Conservation (phyloP, 2,329 filamentous ascomycete species). For the Fusarium newnesense region DNA sequence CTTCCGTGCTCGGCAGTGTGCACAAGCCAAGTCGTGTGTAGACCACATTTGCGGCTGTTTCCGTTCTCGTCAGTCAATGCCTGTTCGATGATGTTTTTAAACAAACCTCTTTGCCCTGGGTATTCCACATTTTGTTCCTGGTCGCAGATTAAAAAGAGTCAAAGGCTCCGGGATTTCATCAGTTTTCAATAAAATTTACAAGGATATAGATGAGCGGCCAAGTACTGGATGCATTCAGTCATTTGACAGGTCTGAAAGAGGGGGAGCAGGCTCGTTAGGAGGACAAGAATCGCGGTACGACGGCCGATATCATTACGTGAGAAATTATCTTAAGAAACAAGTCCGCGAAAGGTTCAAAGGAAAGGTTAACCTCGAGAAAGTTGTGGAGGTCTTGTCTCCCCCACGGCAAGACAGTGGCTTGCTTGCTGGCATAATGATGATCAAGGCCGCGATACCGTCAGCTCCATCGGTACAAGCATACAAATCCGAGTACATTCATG, state of each 20-base stretch:
- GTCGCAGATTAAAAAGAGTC: not conserved
- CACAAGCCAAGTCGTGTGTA: conserved; percentile 44
- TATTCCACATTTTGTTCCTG: conserved; percentile 40
- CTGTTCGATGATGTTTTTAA: not conserved
- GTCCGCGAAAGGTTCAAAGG: not conserved
- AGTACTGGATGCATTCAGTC: not conserved
- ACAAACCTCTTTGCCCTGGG: conserved; percentile 42
- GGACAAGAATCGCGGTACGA: conserved; percentile 24
- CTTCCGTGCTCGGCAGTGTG: conserved; percentile 43
- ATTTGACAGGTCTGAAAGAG: not conserved
- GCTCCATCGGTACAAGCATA: conserved; percentile 14
- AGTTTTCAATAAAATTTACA: not conserved
- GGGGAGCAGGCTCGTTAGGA: conserved; percentile 18
- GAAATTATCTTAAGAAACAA: conserved; percentile 23
- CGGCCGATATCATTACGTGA: conserved; percentile 32
- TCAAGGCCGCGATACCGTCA: conserved; percentile 21
- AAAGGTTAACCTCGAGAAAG: not conserved
- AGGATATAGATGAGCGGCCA: conserved; percentile 9
- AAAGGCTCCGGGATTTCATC: not conserved
- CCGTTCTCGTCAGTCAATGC: conserved; percentile 20
- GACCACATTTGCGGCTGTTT: conserved; percentile 44
- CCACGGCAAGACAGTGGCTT: conserved; percentile 35
- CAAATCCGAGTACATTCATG: conserved; percentile 17
- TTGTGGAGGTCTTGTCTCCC: conserved; percentile 8
- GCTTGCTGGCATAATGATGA: conserved; percentile 14